Evolutionary conservation across 1,284 basidiomycete genomes (phyloP), one percentile per base, ranked within the genome.

Genomic region (Stygiomarasmius scandens): DNA sequence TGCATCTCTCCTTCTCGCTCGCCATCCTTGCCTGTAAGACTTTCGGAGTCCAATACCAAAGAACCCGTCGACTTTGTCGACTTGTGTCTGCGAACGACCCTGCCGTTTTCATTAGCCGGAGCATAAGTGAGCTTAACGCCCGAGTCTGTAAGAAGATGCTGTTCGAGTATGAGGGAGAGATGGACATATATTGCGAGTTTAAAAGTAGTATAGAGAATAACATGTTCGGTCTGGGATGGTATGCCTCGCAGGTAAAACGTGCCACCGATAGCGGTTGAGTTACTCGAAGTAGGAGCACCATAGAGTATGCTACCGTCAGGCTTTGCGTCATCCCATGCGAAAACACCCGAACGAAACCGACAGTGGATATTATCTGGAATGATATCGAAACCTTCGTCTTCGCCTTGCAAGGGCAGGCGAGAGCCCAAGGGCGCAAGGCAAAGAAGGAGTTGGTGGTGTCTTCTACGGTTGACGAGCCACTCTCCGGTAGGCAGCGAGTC

Each of bases 111-210:
- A 19, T 41, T 41, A 9, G 16, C 16, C n/a, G 38, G 67, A 14
- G 75, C 69, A 58, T 72, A 82, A 36, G 72, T 71, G 14, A 88
- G 69, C 3, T 69, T 66, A 19, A 85, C 75, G 49, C 76, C 69
- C 0, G 78, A 83, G 66, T 85, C 77, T 5, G 72, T 61, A n/a
- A 87, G 75, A 4, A 86, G 67, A 46, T 81, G 77, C 64, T 88
- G 85, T 63, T 89, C 86, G 20, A 89, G 78, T 3, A 85, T 61
- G 25, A 87, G 72, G 1, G 85, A 82, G 1, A 87, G 75, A 60
- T 85, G 81, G 14, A 78, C 66, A 65, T 83, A 88, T n/a, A 84
- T 70, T 1, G 80, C 67, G 6, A 86, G 61, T 29, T 81, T 78
- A n/a, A 89, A 77, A 11, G 81, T 69, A 43, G 75, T 77, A 52